phyloP scores from a whole-genome alignment of 1,284 basidiomycete genomes.

The Ganoderma meredithae region DNA sequence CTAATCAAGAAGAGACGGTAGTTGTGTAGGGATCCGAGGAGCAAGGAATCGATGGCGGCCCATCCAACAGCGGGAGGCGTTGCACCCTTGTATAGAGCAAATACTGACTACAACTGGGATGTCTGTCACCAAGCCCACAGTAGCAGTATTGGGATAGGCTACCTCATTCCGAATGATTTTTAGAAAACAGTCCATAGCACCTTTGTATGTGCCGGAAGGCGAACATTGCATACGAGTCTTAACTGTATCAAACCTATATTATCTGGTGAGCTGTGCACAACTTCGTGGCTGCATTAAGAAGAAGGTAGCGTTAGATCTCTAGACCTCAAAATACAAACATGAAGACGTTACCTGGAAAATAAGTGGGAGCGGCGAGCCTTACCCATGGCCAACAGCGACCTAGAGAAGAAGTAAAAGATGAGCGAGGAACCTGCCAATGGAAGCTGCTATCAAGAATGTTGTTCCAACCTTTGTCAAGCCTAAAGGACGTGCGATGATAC shows the following conservation, averaged over 20 bases:
- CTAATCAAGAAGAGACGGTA: slow-evolving; percentile 70
- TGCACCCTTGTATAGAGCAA: slow-evolving; percentile 74
- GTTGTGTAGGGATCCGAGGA: slow-evolving; percentile 80
- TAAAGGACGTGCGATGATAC: slow-evolving; percentile 32
- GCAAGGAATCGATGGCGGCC: slow-evolving; percentile 78
- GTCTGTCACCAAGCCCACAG: not conserved
- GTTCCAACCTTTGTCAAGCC: slow-evolving; percentile 66
- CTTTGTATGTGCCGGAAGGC: slow-evolving; percentile 71
- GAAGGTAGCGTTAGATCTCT: not conserved
- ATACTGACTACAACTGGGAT: slow-evolving; percentile 30
- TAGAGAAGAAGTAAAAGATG: slow-evolving; percentile 35
- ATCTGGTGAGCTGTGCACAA: not conserved
- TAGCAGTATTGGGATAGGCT: slow-evolving; percentile 7
- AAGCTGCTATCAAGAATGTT: not conserved
- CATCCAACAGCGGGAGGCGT: slow-evolving; percentile 81
- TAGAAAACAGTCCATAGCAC: slow-evolving; percentile 71
- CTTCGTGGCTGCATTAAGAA: not conserved
- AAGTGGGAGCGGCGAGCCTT: slow-evolving; percentile 31
- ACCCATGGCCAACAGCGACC: slow-evolving; percentile 78
- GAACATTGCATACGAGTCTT: slow-evolving; percentile 79
- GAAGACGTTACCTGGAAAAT: not conserved
- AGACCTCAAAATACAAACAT: not conserved
- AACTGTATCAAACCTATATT: slow-evolving; percentile 74
- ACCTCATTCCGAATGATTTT: slow-evolving; percentile 74
- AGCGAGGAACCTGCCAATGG: not conserved